Evolutionary conservation across 2,329 filamentous ascomycete genomes (phyloP).

Genomic region (Cryoendolithus antarcticus): DNA sequence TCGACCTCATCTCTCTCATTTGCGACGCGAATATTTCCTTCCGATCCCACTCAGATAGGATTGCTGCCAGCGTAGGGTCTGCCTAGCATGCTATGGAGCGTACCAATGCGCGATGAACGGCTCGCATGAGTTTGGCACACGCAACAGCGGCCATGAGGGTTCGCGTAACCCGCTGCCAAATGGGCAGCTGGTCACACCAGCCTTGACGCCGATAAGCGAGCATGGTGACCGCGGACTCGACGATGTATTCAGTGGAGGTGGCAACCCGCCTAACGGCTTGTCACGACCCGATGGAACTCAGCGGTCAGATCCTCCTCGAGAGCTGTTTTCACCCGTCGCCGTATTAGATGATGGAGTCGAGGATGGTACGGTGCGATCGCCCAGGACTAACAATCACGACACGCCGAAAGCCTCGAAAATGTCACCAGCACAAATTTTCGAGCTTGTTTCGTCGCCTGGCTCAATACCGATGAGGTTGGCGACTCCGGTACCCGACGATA

Average conservation of each 20-base stretch:
- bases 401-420: slow-evolving; percentile 33
- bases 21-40: too few species aligned
- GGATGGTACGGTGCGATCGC: not conserved
- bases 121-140: not conserved
- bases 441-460: slow-evolving; percentile 41
- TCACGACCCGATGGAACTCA: too few species aligned
- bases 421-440: slow-evolving; percentile 42
- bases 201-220: slow-evolving; percentile 19
- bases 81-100: too few species aligned
- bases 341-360: not conserved
- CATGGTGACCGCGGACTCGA: slow-evolving; percentile 7
- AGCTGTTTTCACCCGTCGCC: too few species aligned
- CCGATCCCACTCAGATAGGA: too few species aligned
- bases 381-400: slow-evolving; percentile 5
- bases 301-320: too few species aligned
- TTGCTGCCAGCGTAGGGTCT: too few species aligned
- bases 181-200: slow-evolving; percentile 17
- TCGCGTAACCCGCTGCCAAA: not conserved
- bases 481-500: slow-evolving; percentile 26
- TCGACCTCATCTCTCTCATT: too few species aligned
- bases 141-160: not conserved
- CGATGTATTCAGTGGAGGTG: too few species aligned
- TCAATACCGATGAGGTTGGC: slow-evolving; percentile 40
- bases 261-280: too few species aligned
- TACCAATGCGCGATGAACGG: too few species aligned